Percentiles rank a stretch among this genome's conserved stretches.
Evolutionary conservation across 148 eudicot species (phyloP).

Genomic region (Drosera capensis): DNA sequence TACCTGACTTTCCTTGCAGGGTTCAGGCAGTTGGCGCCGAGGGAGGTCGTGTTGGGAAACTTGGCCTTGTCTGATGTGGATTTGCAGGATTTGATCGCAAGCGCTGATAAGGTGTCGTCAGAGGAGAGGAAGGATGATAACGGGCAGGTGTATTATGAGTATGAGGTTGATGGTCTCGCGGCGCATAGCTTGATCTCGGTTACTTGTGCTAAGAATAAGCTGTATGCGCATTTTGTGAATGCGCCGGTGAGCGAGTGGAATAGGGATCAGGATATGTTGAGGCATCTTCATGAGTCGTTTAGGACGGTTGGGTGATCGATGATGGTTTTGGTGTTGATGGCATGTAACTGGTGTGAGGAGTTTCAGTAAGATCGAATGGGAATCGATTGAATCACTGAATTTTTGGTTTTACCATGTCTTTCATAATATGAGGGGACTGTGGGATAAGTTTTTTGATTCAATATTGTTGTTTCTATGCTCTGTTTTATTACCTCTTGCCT

Average conservation of each 20-base stretch:
- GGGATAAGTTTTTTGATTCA: no score
- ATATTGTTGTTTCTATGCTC: no score
- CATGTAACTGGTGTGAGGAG: no score
- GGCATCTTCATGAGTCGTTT: conserved; percentile 72
- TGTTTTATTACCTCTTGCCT: no score
- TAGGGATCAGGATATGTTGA: conserved; percentile 54
- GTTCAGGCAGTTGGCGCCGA: conserved; percentile 52
- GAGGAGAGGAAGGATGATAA: conserved; percentile 56
- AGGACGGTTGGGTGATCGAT: conserved; percentile 51
- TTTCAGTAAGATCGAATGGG: no score
- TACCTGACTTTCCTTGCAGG: conserved; percentile 62
- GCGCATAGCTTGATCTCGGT: conserved; percentile 72
- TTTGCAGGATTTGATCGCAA: conserved; percentile 50
- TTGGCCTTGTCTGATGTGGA: conserved; percentile 69
- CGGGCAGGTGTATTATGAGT: conserved; percentile 72
- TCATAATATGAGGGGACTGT: no score
- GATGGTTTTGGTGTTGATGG: no score
- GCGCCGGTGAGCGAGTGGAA: conserved; percentile 78
- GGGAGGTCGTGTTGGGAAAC: conserved; percentile 50
- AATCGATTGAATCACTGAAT: no score
- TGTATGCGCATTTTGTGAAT: conserved; percentile 83
- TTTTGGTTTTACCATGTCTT: no score
- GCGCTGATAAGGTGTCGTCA: conserved; percentile 43
- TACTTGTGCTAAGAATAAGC: conserved; percentile 70
- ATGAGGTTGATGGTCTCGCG: conserved; percentile 48